Percentiles rank a stretch among this genome's conserved stretches.
These are phyloP conservation scores for Diaporthe sp. DNA, from an alignment of 2,329 filamentous ascomycete genomes.

Conservation along the genomic window DNA sequence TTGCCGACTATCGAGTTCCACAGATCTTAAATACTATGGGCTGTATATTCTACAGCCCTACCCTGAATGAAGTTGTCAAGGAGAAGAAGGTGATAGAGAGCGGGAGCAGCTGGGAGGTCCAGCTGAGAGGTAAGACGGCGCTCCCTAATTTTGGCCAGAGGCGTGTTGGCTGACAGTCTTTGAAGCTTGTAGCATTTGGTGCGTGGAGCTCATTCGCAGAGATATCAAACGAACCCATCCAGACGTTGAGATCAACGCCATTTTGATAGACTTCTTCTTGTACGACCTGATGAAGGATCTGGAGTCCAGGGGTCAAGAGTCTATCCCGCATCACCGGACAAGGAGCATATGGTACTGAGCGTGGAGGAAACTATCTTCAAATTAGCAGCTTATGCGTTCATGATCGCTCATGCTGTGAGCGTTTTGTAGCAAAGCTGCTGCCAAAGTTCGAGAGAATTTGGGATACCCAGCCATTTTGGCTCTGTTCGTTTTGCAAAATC, in stretches of 20 bases:
- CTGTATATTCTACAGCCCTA: constrained; percentile 86
- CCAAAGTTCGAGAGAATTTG: background rate
- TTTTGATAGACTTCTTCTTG: constrained; percentile 96
- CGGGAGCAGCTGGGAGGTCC: constrained; percentile 84
- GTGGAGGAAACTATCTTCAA: constrained; percentile 15
- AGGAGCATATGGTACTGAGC: constrained; percentile 94
- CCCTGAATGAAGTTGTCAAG: constrained; percentile 78
- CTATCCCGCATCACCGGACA: constrained; percentile 87
- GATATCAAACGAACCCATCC: constrained; percentile 84
- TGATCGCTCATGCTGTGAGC: background rate
- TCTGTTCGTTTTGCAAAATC: background rate
- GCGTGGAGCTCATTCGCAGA: constrained; percentile 86
- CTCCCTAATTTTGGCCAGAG: background rate
- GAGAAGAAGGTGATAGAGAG: constrained; percentile 74
- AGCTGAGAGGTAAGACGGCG: constrained; percentile 77
- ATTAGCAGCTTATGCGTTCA: background rate
- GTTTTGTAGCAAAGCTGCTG: background rate
- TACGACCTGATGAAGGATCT: constrained; percentile 94
- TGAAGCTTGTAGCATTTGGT: constrained; percentile 92
- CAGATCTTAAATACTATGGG: constrained; percentile 90
- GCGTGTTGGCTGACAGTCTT: background rate
- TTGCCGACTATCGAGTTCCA: constrained; percentile 96
- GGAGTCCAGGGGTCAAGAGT: constrained; percentile 72
- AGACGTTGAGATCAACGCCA: constrained; percentile 81
- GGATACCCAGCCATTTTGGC: constrained; percentile 31